Percentiles rank a stretch among this genome's conserved stretches.
These are phyloP conservation scores for Pichia cabralensis DNA, from an alignment of 805 yeast genomes.

Conservation along the genomic window DNA sequence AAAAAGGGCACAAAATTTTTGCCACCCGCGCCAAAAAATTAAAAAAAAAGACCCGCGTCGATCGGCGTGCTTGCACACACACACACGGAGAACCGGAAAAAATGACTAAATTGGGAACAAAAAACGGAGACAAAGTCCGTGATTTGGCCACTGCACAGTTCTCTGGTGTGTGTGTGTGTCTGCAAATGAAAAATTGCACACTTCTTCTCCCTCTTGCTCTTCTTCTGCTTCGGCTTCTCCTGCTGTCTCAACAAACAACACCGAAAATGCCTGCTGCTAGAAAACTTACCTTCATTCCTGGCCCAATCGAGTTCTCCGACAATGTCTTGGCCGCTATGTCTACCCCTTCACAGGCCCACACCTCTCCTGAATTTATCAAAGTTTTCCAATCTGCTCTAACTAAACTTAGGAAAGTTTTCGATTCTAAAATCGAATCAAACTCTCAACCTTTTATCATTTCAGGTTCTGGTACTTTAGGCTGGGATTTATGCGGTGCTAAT, in stretches of 20 bases:
- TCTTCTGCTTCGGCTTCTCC: too few species aligned
- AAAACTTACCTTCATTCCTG: slow-evolving; percentile 28
- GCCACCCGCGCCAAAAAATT: too few species aligned
- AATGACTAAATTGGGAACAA: too few species aligned
- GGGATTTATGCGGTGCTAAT: slow-evolving; percentile 85
- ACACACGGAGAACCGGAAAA: too few species aligned
- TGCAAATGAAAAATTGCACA: too few species aligned
- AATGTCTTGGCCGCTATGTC: slow-evolving; percentile 71
- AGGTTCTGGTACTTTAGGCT: slow-evolving; percentile 92
- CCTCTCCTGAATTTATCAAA: slow-evolving; percentile 70
- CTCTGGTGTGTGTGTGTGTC: too few species aligned
- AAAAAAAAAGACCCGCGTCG: too few species aligned
- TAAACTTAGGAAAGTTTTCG: slow-evolving; percentile 65
- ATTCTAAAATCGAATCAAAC: slow-evolving; percentile 44
- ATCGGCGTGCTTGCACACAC: too few species aligned
- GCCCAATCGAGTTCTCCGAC: slow-evolving; percentile 49
- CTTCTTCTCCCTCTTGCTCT: neutral
- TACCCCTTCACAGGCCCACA: slow-evolving; percentile 81
- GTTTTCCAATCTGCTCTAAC: slow-evolving; percentile 62
- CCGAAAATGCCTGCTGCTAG: slow-evolving; percentile 18
- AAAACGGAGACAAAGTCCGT: too few species aligned
- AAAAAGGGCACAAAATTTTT: too few species aligned
- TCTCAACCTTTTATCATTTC: slow-evolving; percentile 76
- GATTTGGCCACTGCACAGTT: too few species aligned
- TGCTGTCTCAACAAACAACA: neutral